phyloP scores from a whole-genome alignment of 2,329 filamentous ascomycete genomes.

The Alternaria postmessia region DNA sequence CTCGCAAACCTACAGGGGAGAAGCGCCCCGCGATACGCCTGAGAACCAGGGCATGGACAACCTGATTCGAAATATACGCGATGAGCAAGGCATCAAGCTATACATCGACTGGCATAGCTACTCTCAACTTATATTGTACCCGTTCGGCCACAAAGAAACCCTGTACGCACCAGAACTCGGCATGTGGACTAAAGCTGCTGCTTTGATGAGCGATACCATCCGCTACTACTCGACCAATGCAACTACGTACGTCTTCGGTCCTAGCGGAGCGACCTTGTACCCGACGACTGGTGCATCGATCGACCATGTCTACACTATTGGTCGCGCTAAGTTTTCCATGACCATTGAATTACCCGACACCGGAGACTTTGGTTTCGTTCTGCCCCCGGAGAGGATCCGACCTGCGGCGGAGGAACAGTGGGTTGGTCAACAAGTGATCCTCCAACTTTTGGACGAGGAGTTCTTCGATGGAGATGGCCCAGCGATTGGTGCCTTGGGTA shows the following conservation, averaged over 20 bases:
- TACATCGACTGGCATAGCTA: slow-evolving; percentile 72
- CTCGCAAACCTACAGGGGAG: slow-evolving; percentile 42
- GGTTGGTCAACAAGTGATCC: slow-evolving; percentile 47
- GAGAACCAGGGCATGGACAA: slow-evolving; percentile 53
- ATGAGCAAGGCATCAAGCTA: slow-evolving; percentile 61
- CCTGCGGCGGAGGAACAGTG: slow-evolving; percentile 57
- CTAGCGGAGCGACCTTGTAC: slow-evolving; percentile 68
- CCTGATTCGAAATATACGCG: slow-evolving; percentile 55
- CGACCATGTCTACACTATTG: slow-evolving; percentile 54
- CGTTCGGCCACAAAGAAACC: slow-evolving; percentile 66
- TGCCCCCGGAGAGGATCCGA: slow-evolving; percentile 58
- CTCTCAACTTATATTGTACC: slow-evolving; percentile 65
- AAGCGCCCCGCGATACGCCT: slow-evolving; percentile 36
- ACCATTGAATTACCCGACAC: slow-evolving; percentile 59
- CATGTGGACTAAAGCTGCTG: slow-evolving; percentile 60
- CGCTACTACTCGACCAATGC: slow-evolving; percentile 49
- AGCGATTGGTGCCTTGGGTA: slow-evolving; percentile 8
- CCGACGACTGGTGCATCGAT: slow-evolving; percentile 57
- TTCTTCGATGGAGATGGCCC: slow-evolving; percentile 41
- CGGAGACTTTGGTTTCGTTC: slow-evolving; percentile 58
- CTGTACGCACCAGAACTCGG: slow-evolving; percentile 57
- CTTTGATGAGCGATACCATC: slow-evolving; percentile 59
- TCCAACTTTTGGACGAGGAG: slow-evolving; percentile 34
- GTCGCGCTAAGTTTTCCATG: slow-evolving; percentile 54
- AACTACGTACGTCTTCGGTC: slow-evolving; percentile 53